Percentiles rank a stretch among this genome's conserved stretches.
Conservation (phyloP, 1,284 basidiomycete genomes). For the Cystobasidium pallidum region DNA sequence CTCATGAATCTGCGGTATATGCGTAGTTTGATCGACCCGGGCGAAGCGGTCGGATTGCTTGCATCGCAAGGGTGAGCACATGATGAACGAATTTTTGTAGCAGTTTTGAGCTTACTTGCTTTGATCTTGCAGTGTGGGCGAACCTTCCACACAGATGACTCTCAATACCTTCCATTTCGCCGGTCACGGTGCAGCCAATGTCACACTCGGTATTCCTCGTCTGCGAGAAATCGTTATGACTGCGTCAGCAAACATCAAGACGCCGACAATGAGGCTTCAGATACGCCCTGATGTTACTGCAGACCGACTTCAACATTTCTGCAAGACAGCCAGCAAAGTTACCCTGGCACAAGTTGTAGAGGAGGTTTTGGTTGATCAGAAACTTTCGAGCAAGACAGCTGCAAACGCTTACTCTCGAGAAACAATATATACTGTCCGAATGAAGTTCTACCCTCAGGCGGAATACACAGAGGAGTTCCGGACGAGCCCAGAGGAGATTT, state of each 20-base stretch:
- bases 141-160: constrained; percentile 99
- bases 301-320: constrained; percentile 73
- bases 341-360: constrained; percentile 89
- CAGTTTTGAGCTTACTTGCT: constrained; percentile 99
- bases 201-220: constrained; percentile 98
- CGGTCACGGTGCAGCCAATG: constrained; percentile 97
- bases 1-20: constrained; percentile 90
- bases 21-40: constrained; percentile 90
- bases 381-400: constrained; percentile 69
- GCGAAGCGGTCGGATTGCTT: constrained; percentile 94
- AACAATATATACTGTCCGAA: constrained; percentile 79
- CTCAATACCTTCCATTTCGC: constrained; percentile 99
- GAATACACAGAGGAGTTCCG: constrained; percentile 89
- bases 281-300: constrained; percentile 65
- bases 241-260: constrained; percentile 93
- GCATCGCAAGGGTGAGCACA: constrained; percentile 86
- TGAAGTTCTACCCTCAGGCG: constrained; percentile 82
- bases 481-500: constrained; percentile 72
- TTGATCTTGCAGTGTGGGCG: constrained; percentile 72
- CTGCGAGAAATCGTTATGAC: constrained; percentile 99
- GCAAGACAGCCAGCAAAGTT: constrained; percentile 85
- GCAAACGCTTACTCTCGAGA: constrained; percentile 63
- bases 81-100: constrained; percentile 62
- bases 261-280: constrained; percentile 95
- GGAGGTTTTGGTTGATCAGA: constrained; percentile 78